Evolutionary conservation across 306 rosid genomes (phyloP), one percentile per base, ranked within the genome.

Genomic region (Acmispon strigosus): DNA sequence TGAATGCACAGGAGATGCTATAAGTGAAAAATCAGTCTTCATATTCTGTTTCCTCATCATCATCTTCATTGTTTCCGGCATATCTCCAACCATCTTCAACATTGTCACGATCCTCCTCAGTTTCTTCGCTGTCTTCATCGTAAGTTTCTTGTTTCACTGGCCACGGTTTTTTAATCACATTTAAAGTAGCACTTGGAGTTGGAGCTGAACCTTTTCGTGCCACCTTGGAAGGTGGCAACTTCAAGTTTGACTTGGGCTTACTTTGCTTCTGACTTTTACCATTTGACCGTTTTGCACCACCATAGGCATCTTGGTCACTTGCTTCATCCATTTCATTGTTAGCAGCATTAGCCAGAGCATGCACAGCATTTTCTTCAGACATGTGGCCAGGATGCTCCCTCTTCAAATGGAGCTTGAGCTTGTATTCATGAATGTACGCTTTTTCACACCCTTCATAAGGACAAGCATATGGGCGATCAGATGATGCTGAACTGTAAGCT

Each of bases 51-150:
- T 94, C 99, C 63, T 94, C 98, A 55, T 94, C 97, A 44, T 93
- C 99, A 2, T 94, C 99, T 24, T 89, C 93, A 0, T 91, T 82
- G 72, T 89, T 86, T 70, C 86, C 89, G 1, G 84, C 83, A 17
- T 77, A 89, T 79, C 96, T 87, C 99, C 97, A 91, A 54, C 97
- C 96, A 43, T 91, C 96, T 78, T 94, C 96, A 60, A 85, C 88
- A 49, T 90, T 90, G 75, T 94, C 96, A 2, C 96, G 91, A 75
- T 94, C 97, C 81, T 94, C 97, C 72, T 94, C 99, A 0, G 99
- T 94, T 82, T 94, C 99, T 87, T 94, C 99, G 15, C 97, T 94
- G 57, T 94, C 98, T 78, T 90, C 96, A 70, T 92, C 94, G 1
- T 57, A 88, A 18, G 74, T 72, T 65, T 90, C 98, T 22, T 86